These are phyloP conservation scores for Pneumocystis murina DNA, from an alignment of 1,139 yeast species.

Conservation along the genomic window DNA sequence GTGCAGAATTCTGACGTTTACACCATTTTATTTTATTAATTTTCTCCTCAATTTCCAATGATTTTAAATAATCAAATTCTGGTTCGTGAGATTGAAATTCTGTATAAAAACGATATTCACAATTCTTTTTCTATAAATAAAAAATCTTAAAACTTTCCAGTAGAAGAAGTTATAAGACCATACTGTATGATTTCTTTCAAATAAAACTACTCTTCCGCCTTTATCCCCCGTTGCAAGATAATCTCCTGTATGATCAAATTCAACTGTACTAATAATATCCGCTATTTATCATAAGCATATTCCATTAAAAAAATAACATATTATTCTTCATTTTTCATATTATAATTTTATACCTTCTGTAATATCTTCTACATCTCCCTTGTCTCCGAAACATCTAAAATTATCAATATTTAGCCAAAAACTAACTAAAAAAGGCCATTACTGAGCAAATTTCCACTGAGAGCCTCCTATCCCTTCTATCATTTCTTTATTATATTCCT, in stretches of 20 bases:
- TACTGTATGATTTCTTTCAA: conserved; percentile 62
- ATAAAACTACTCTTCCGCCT: conserved; percentile 93
- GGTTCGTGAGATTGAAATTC: conserved; percentile 98
- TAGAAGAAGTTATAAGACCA: neutral
- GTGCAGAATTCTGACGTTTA: conserved; percentile 71
- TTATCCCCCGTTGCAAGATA: conserved; percentile 96
- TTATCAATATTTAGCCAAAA: conserved; percentile 37
- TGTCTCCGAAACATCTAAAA: conserved; percentile 76
- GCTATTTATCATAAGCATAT: conserved; percentile 30
- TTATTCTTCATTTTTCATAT: neutral
- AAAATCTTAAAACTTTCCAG: neutral
- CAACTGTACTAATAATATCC: conserved; percentile 92
- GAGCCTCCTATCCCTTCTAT: conserved; percentile 6
- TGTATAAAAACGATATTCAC: conserved; percentile 90
- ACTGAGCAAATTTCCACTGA: conserved; percentile 15
- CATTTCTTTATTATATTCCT: neutral
- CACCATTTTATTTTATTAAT: conserved; percentile 97
- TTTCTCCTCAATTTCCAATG: conserved; percentile 93
- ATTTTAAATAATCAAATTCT: conserved; percentile 90
- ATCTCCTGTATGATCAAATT: conserved; percentile 89
- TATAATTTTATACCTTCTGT: conserved; percentile 39
- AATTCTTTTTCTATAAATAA: conserved; percentile 43
- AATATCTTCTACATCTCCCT: conserved; percentile 87
- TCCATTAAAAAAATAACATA: neutral
- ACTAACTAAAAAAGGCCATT: conserved; percentile 22